Base-by-base conservation (phyloP, 805 yeast genomes). In the Teunomyces aglyptinius region DNA sequence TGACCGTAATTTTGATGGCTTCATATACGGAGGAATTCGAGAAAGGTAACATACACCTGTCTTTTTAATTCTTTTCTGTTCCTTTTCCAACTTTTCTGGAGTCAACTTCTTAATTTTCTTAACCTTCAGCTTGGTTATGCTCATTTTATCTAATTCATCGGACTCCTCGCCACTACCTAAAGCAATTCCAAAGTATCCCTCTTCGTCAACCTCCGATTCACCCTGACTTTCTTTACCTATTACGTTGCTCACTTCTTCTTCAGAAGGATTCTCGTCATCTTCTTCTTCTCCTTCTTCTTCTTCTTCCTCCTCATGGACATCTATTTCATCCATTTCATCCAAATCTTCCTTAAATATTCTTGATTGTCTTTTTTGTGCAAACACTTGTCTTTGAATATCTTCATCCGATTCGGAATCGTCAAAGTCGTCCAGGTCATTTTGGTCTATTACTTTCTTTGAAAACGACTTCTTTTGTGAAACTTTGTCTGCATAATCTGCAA, bases 1-100 rank as follows among this genome's bases (percentile, higher is more conserved):
- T 43, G 90, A 94, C 57, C 96, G 77, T 67, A 94, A 73, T 62
- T 90, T 94, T 1, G 85, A 81, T 1, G 99, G 98, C 62, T 91
- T 91, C 99, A 94, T 94, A 61, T 86, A 94, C 20, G 99, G 99
- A 0, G 99, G 99, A 7, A 94, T 80, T 42, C 85, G 79, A 0
- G 97, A 90, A 2, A 94, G 65, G 56, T 94, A 94, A n/a, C 96
- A 85, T 1, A 94, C 97, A 4, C 99, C 99, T 0, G 96, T 84
- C 56, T 79, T 83, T 50, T 76, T 80, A 31, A 79, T 75, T 54
- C 77, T 78, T 54, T 76, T 76, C 50, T 78, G 75, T 49, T 78
- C 79, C 59, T 81, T 68, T 5, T 61, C 77, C n/a, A 82, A 63
- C 51, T 80, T 80, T 39, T 76, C 76, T 6, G 83, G 76, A 6